Conservation (phyloP, 345 rosid species). For the Psidium friedrichsthalianum region DNA sequence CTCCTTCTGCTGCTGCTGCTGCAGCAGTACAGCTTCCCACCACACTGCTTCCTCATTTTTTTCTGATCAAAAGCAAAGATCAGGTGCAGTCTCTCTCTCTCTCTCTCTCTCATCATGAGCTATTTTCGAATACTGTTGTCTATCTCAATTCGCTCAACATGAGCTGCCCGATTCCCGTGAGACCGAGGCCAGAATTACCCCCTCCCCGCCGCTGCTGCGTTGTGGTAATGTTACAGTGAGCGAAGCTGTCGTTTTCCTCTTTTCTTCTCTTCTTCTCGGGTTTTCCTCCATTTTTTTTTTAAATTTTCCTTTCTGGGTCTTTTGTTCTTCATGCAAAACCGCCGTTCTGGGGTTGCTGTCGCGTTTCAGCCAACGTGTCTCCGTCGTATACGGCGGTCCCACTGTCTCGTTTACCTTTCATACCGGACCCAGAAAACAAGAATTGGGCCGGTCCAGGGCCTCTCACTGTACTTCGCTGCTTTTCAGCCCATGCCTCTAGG, state of each 20-base stretch:
- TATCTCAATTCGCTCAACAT: neutral
- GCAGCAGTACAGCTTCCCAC: neutral
- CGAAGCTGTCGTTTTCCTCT: neutral
- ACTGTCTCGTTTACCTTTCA: neutral
- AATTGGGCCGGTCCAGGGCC: neutral
- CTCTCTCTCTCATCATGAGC: neutral
- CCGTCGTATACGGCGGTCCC: neutral
- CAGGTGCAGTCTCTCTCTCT: neutral
- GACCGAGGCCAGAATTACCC: neutral
- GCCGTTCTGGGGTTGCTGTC: neutral
- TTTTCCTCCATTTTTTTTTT: no score
- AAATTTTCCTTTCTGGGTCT: neutral
- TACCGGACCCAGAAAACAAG: neutral
- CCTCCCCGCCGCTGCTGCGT: neutral
- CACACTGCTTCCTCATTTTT: neutral
- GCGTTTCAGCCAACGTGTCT: neutral
- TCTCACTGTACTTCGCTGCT: neutral
- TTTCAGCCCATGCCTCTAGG: neutral
- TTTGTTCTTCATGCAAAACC: neutral
- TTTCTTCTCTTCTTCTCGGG: neutral
- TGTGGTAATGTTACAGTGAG: neutral
- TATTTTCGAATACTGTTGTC: neutral
- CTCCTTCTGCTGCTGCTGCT: neutral
- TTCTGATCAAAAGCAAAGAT: neutral
- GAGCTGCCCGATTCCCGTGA: neutral